A percentile compares a stretch with the other conserved stretches of the same genome.
phyloP scores from a whole-genome alignment of 2,329 filamentous ascomycete genomes.

The Sarocladium strictum region DNA sequence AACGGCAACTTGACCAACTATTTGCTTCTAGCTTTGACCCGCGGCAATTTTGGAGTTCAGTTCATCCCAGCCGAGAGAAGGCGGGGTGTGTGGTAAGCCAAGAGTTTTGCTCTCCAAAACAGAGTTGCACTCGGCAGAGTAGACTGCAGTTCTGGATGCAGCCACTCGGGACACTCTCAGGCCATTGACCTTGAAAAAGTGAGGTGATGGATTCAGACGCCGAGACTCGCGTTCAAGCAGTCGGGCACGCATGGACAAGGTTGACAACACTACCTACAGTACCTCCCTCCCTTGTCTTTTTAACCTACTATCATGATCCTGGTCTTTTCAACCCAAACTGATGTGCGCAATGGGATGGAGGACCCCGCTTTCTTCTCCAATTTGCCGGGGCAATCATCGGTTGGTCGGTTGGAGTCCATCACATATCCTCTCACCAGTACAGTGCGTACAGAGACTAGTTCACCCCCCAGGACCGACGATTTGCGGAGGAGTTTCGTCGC shows the following conservation, averaged over 20 bases:
- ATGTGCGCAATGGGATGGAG: no score
- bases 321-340: no score
- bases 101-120: neutral
- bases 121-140: neutral
- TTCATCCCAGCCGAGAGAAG: neutral
- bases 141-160: neutral
- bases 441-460: no score
- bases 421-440: neutral
- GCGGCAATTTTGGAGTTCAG: no score
- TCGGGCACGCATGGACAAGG: neutral
- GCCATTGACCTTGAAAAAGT: neutral
- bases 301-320: no score
- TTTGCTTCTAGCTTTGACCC: neutral
- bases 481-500: no score
- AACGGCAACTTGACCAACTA: neutral
- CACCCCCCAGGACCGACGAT: no score
- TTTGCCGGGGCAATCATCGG: conserved; percentile 8
- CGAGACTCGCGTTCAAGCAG: neutral
- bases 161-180: neutral
- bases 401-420: conserved; percentile 7
- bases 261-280: no score
- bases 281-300: no score
- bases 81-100: neutral
- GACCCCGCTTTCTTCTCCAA: neutral
- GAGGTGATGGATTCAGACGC: no score